Base-by-base conservation (phyloP, 1,284 basidiomycete species). In the Neolentinus lepideus region DNA sequence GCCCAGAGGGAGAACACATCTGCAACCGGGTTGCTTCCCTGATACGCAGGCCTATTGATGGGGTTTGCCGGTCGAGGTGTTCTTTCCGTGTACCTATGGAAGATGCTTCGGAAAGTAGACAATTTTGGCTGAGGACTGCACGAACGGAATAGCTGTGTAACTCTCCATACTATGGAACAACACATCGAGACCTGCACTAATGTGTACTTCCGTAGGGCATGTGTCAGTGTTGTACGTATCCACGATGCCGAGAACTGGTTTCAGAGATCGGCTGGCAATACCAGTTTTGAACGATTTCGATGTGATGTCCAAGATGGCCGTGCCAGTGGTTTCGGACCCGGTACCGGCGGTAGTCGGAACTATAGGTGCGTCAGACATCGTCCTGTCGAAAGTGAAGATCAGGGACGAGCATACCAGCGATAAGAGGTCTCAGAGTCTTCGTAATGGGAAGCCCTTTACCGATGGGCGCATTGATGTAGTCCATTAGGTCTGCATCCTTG, bases 1-100 rank as follows among this genome's bases (percentile, higher is more conserved):
- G 96, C 95, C 95, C 95, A 98, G 60, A 90, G 77, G 4, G 93
- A 94, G 73, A 98, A 98, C 54, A 98, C 92, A 67, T 98, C 95
- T 3, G 93, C 90, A 43, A 97, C 92, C 3, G 95, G 95, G 71
- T 98, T 98, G 62, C 91, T 90, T 51, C 95, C 95, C 72, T 98
- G 95, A 67, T 98, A 98, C 8, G 95, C 92, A 22, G 92, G 95
- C 51, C 96, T 80, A 54, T 93, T 75, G 51, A 94, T 86, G 2
- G 95, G 95, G 73, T 98, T 97, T 14, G 81, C 66, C 0, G 96
- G 96, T 33, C 96, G 83, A 14, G 94, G 95, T 0, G 79, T 85
- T 54, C 95, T 88, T 70, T 97, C 91, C 35, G 83, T 87, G 70
- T 96, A 96, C 9, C 88, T 90, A 58, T 2, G n/a, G 9, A 29